Base-by-base conservation (phyloP, 2,329 filamentous ascomycete genomes). In the Colletotrichum tropicale region DNA sequence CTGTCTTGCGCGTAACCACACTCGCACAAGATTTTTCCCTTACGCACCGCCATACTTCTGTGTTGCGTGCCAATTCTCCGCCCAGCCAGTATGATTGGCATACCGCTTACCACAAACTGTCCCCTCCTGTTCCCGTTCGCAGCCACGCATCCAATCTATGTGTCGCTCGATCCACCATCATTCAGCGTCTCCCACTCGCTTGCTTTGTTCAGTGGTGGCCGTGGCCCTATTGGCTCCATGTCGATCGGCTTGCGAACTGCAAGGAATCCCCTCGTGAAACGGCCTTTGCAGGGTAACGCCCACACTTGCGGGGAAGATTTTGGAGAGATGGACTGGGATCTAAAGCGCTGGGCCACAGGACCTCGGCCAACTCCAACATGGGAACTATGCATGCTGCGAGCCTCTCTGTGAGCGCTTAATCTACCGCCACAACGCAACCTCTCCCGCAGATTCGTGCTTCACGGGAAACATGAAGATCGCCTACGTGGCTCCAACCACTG, bases 401-500 rank as follows among this genome's bases (percentile, higher is more conserved):
- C 28, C 43, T 38, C 52, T 16, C 13, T 36, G 15, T 18, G 21
- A 71, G 74, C 74, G 74, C 74, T 75, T 75, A 74, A 65, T 18
- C 48, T 69, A 34, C 70, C 66, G 74, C 64, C 48, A 68, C 36
- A 52, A 7, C n/a, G 61, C 55, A 55, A 32, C 61, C 68, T 28
- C 52, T 21, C 30, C 43, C 24, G 30, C 68, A 48, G 8, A 24
- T 30, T 16, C 21, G 62, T 74, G 56, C 36, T 21, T 52, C 43
- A 13, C 43, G 43, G 24, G 36, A 52, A 30, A 38, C 48, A 28
- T 69, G 8, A 52, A 66, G 64, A 73, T 76, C 34, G 62, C 60
- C 58, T 61, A 77, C 75, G 75, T 77, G 75, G 75, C 73, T 73
- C 75, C 75, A 77, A 65, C 68, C 56, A 64, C 24, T 56, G 36